These are phyloP conservation scores for Alternaria sp. DNA, from an alignment of 2,329 filamentous ascomycete species.

Conservation along the genomic window DNA sequence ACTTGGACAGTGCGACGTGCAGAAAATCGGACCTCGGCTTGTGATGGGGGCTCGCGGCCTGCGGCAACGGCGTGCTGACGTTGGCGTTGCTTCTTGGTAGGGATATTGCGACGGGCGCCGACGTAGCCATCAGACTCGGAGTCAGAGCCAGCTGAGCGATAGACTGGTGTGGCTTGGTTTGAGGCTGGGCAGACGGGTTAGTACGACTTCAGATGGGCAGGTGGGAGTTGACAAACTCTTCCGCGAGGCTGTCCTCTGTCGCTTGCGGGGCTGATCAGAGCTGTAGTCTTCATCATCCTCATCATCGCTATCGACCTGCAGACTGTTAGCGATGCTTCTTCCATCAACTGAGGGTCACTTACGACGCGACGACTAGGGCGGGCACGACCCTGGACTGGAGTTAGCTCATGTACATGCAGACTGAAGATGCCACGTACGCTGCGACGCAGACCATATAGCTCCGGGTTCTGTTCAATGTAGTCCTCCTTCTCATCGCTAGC, in stretches of 20 bases:
- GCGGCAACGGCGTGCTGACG: conserved; percentile 71
- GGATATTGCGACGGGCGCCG: conserved; percentile 70
- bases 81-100: conserved; percentile 76
- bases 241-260: conserved; percentile 70
- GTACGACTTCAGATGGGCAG: conserved; percentile 17
- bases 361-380: conserved; percentile 68
- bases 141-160: conserved; percentile 67
- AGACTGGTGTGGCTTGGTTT: conserved; percentile 57
- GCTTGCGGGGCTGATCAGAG: conserved; percentile 63
- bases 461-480: conserved; percentile 88
- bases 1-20: conserved; percentile 81
- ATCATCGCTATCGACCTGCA: conserved; percentile 65
- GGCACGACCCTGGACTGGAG: conserved; percentile 60
- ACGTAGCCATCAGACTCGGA: conserved; percentile 73
- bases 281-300: conserved; percentile 74
- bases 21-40: conserved; percentile 88
- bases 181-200: conserved; percentile 63
- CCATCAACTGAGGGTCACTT: conserved; percentile 41
- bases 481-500: conserved; percentile 74
- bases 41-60: conserved; percentile 66
- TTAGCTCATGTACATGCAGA: conserved; percentile 39
- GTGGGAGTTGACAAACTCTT: conserved; percentile 60
- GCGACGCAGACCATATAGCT: conserved; percentile 90
- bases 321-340: conserved; percentile 22
- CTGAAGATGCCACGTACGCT: conserved; percentile 69